Conservation (phyloP, 2,329 filamentous ascomycete genomes). For the Thyridium curvatum region DNA sequence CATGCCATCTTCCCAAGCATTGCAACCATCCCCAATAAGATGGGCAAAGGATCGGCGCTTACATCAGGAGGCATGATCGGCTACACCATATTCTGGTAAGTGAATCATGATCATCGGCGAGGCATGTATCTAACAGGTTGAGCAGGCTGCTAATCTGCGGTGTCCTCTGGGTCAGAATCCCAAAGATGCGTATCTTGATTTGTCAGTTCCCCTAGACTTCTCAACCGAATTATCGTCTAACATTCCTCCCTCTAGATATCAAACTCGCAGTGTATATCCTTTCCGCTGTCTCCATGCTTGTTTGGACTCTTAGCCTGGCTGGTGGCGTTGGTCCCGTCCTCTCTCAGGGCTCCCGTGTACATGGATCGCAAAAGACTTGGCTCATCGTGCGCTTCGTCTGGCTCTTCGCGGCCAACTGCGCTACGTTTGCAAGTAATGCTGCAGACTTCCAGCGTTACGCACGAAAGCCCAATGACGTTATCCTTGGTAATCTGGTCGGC, state of each 20-base stretch:
- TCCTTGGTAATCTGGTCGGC: constrained; percentile 31
- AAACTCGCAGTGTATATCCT: constrained; percentile 7
- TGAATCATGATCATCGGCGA: no score
- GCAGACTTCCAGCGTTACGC: constrained; percentile 38
- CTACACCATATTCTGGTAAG: constrained; percentile 2
- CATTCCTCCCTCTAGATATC: not conserved
- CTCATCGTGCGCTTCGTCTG: constrained; percentile 28
- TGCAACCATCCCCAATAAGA: constrained; percentile 1
- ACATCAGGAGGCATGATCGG: constrained; percentile 5
- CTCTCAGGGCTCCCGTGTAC: constrained; percentile 17
- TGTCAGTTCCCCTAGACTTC: no score
- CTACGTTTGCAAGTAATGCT: constrained; percentile 31
- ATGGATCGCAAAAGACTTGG: constrained; percentile 26
- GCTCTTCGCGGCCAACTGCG: constrained; percentile 25
- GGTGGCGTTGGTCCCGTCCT: constrained; percentile 13
- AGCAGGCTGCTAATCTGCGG: no score
- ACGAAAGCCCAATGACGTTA: constrained; percentile 27
- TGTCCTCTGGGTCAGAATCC: no score
- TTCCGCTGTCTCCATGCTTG: constrained; percentile 6
- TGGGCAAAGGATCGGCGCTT: constrained; percentile 6
- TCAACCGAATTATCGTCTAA: no score
- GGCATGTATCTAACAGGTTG: no score
- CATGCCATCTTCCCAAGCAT: no score
- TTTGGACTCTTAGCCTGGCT: constrained; percentile 4
- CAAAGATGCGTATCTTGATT: no score